These are phyloP conservation scores for Fraxinus cuspidata DNA, from an alignment of 257 asterid species.

Conservation along the genomic window DNA sequence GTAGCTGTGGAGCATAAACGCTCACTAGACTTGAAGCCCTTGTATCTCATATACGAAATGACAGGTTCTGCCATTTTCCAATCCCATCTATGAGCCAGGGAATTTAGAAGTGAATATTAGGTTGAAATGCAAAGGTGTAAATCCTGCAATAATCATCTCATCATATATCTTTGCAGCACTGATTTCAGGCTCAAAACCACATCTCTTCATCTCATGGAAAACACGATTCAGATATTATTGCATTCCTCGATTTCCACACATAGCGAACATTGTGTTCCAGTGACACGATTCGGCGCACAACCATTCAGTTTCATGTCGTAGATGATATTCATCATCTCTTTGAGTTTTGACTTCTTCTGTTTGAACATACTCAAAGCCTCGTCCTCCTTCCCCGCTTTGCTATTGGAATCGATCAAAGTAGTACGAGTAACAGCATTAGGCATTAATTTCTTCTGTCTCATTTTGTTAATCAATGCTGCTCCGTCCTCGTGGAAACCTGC, in stretches of 20 bases:
- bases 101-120: slow-evolving; percentile 82
- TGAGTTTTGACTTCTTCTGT: slow-evolving; percentile 66
- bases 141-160: slow-evolving; percentile 85
- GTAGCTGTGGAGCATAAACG: slow-evolving; percentile 81
- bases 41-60: slow-evolving; percentile 60
- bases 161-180: slow-evolving; percentile 69
- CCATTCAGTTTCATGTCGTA: slow-evolving; percentile 82
- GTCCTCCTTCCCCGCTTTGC: slow-evolving; percentile 77
- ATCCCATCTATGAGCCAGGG: slow-evolving; percentile 82
- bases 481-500: slow-evolving; percentile 92
- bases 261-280: slow-evolving; percentile 93
- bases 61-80: slow-evolving; percentile 76
- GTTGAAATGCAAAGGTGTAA: slow-evolving; percentile 79
- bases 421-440: slow-evolving; percentile 92
- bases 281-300: slow-evolving; percentile 72
- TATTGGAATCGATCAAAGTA: slow-evolving; percentile 90
- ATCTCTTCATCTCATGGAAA: slow-evolving; percentile 81
- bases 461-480: slow-evolving; percentile 66
- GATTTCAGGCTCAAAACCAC: slow-evolving; percentile 84
- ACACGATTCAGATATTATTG: slow-evolving; percentile 63
- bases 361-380: slow-evolving; percentile 65
- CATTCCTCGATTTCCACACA: slow-evolving; percentile 90
- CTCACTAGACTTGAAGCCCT: slow-evolving; percentile 87
- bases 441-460: slow-evolving; percentile 72
- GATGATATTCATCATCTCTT: slow-evolving; percentile 76